Base-by-base conservation (phyloP, 805 yeast species). In the Maudiozyma barnettii region DNA sequence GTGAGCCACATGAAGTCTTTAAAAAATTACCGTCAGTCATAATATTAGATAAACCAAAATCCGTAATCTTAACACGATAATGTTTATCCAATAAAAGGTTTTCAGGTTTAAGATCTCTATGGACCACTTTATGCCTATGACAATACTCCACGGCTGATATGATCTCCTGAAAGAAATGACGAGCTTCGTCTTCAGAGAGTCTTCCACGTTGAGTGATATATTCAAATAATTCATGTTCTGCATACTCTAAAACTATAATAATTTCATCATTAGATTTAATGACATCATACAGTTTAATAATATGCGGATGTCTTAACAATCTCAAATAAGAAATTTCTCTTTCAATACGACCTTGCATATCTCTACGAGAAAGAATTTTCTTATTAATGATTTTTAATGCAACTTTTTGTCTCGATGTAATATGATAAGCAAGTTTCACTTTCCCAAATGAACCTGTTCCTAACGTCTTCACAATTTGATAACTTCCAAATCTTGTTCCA, bases 371-470 rank as follows among this genome's bases (percentile, higher is more conserved):
- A 62, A 90, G 72, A 0, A 95, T 88, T 66, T 86, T 87, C 52
- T 95, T 74, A 66, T 90, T 87, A 70, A 91, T 91, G 64, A 90
- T 90, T 64, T 90, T 90, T 51, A 90, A 72, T 1, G 98, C 98
- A 21, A 90, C 98, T 51, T 83, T 76, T 59, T 90, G 95, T 37
- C 95, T 95, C 4, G 96, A 90, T 13, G 85, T 83, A 53, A 86
- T 72, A 66, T 91, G 96, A 63, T 82, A 84, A 19, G 95, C 95
- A 56, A 90, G 73, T 64, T 90, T 90, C 53, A 90, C 98, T 63
- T 91, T 91, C 58, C 98, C 98, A 63, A 90, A 90, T 0, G 96
- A 88, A 20, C 98, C 98, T 63, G 91, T 96, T 31, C 98, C 98
- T 20, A 90, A 72, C 3, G 96, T 88, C 64, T 89, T 86, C 56